Evolutionary conservation across 2,329 filamentous ascomycete species (phyloP), one percentile per base, ranked within the genome.

Genomic region (Penicillium sp.): DNA sequence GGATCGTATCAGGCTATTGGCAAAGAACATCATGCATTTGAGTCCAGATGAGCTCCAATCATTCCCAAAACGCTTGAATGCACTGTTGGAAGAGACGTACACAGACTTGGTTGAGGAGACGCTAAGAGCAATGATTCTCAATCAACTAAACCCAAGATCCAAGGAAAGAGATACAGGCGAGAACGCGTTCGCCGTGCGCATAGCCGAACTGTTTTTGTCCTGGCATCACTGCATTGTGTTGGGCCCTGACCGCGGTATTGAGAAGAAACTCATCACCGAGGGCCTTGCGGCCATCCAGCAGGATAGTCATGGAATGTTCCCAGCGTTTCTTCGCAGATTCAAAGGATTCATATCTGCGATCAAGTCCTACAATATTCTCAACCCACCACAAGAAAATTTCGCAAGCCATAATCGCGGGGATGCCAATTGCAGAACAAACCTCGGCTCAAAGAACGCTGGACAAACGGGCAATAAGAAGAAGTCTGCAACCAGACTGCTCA

Each of bases 401-500:
- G 12, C 13, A 13, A 10, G 18, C 12, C 16, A 21, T 2, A 21
- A 6, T 12, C 16, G 18, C 9, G 18, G 10, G 10, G 36, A 13
- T 16, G 6, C 9, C 3, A 39, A 21, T 21, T 12, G 10, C 9
- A 10, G 28, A 12, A 7, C 28, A 9, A 18, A 10, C 18, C 16
- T 18, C 16, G 12, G 3, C 18, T 39, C 18, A 39, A 39, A 39
- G 9, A 6, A 2, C 9, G 1, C 16, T 13, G 36, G 36, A 21
- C 9, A 6, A 21, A 23, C 12, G 23, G 36, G 4, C 36, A 39
- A 12, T 9, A 39, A 39, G 18, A 39, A 21, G 10, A 42, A 16
- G 18, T 9, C 13, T 28, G 70, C 56, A 65, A 76, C 47, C 70
- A 76, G 34, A 79, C 81, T 7, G 3, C 42, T 45, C 0, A 74